phyloP scores from a whole-genome alignment of 768 basidiomycete species.

The Lactifluus subvellereus region DNA sequence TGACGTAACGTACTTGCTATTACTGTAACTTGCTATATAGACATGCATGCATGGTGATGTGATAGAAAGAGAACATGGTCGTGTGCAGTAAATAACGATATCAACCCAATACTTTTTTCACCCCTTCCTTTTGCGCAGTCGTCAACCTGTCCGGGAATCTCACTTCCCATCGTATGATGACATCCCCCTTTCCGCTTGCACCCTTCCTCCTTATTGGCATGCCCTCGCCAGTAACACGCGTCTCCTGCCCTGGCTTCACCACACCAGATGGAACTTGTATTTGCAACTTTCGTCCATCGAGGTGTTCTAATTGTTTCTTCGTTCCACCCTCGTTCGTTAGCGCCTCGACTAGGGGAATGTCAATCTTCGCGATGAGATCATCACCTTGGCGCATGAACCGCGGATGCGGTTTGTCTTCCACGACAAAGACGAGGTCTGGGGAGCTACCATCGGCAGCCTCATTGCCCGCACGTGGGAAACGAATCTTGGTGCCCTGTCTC shows the following conservation, averaged over 20 bases:
- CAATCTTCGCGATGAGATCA: slow-evolving; percentile 57
- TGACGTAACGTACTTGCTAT: too few species aligned
- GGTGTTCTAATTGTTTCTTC: slow-evolving; percentile 53
- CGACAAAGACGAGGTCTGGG: slow-evolving; percentile 91
- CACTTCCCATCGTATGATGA: slow-evolving; percentile 78
- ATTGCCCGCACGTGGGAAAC: slow-evolving; percentile 84
- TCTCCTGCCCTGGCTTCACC: slow-evolving; percentile 74
- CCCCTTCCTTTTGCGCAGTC: slow-evolving; percentile 69
- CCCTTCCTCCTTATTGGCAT: slow-evolving; percentile 86
- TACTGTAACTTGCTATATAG: too few species aligned
- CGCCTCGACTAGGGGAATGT: slow-evolving; percentile 79
- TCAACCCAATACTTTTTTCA: slow-evolving; percentile 59
- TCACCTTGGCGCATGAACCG: slow-evolving; percentile 75
- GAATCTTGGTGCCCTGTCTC: slow-evolving; percentile 94
- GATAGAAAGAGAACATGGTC: too few species aligned
- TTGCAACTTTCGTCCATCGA: slow-evolving; percentile 78
- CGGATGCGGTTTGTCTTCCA: slow-evolving; percentile 91
- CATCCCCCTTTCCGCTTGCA: slow-evolving; percentile 70
- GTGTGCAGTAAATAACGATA: neutral
- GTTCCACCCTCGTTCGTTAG: slow-evolving; percentile 49
- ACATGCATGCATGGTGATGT: too few species aligned
- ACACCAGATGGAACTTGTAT: slow-evolving; percentile 60
- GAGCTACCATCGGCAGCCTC: slow-evolving; percentile 60
- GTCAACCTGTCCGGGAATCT: slow-evolving; percentile 77
- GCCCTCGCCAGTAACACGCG: slow-evolving; percentile 67